A percentile compares a stretch with the other conserved stretches of the same genome.
phyloP scores from a whole-genome alignment of 2,329 filamentous ascomycete genomes.

The Colletotrichum acutatum region DNA sequence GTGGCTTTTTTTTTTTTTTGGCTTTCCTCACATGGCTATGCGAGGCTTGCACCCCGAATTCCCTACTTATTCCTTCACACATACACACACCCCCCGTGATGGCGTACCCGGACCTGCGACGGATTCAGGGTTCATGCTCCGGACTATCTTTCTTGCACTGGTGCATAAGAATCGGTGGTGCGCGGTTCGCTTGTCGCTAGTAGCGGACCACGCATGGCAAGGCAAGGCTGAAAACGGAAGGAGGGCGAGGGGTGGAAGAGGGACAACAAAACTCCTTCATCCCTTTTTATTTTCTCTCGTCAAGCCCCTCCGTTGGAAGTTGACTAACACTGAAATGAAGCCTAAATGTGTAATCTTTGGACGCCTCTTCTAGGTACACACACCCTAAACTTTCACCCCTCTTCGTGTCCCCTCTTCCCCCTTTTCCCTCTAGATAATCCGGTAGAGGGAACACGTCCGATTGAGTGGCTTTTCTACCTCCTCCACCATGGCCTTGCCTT shows the following conservation, averaged over 20 bases:
- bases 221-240: background rate
- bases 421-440: too few relatives aligned
- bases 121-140: background rate
- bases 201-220: background rate
- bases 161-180: background rate
- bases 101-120: background rate
- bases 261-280: background rate
- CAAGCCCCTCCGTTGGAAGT: background rate
- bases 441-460: background rate
- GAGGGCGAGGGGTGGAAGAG: background rate
- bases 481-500: too few relatives aligned
- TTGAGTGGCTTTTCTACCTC: background rate
- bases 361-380: background rate
- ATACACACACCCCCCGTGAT: too few relatives aligned
- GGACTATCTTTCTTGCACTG: background rate
- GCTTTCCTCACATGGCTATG: too few relatives aligned
- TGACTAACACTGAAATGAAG: background rate
- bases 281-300: background rate
- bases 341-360: background rate
- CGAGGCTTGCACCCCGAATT: too few relatives aligned
- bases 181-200: background rate
- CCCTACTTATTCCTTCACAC: too few relatives aligned
- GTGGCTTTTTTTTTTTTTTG: too few relatives aligned
- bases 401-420: too few relatives aligned
- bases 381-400: too few relatives aligned